Conservation (phyloP, 129 eudicot species). For the Pulicaria dysenterica region DNA sequence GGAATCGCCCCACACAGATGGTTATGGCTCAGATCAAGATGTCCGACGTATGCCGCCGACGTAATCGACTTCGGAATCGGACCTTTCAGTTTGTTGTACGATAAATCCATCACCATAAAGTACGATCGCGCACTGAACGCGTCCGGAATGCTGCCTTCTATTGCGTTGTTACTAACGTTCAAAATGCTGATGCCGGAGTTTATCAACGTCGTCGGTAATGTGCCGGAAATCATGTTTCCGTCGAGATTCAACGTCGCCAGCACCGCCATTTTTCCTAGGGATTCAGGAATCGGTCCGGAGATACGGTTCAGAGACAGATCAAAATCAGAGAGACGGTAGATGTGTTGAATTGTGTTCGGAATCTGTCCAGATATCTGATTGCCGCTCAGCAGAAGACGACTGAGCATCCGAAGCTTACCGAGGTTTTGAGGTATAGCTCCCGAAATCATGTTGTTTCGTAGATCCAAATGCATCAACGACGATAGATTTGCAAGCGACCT, state of each 20-base stretch:
- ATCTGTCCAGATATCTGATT: conserved; percentile 56
- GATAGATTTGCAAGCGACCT: conserved; percentile 52
- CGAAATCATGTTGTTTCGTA: conserved; percentile 60
- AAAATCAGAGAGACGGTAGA: conserved; percentile 73
- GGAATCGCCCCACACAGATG: conserved; percentile 84
- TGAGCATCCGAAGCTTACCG: conserved; percentile 75
- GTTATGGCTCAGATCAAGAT: conserved; percentile 82
- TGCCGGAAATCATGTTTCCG: conserved; percentile 68
- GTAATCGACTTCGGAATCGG: conserved; percentile 66
- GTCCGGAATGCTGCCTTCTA: conserved; percentile 77
- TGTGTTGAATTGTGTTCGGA: conserved; percentile 53
- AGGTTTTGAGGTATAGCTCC: conserved; percentile 59
- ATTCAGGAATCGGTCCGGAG: conserved; percentile 67
- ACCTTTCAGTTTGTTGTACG: conserved; percentile 65
- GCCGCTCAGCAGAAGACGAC: conserved; percentile 67
- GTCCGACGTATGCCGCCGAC: conserved; percentile 68
- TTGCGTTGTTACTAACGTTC: conserved; percentile 58
- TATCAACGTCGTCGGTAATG: conserved; percentile 55
- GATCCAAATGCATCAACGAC: conserved; percentile 78
- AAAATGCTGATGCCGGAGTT: conserved; percentile 60
- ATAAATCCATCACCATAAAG: conserved; percentile 75
- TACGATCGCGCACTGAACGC: conserved; percentile 76
- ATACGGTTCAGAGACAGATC: conserved; percentile 74
- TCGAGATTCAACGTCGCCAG: conserved; percentile 78
- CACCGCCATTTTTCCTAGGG: conserved; percentile 74